Base-by-base conservation (phyloP, 2,329 filamentous ascomycete genomes). In the Aspergillus pseudotamarii region DNA sequence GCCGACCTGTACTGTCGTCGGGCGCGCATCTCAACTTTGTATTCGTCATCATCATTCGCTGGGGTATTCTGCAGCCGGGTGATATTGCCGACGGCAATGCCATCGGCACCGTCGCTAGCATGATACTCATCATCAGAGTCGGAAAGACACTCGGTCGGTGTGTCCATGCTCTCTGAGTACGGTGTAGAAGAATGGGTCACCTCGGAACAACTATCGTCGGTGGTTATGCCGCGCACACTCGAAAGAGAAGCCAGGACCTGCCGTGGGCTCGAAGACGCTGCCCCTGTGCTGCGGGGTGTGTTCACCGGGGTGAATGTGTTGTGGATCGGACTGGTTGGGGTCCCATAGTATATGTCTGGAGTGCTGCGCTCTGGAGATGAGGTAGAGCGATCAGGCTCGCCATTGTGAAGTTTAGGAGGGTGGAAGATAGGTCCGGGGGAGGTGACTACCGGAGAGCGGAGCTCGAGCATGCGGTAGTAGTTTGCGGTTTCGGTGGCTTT, bases 401-500 rank as follows among this genome's bases (percentile, higher is more conserved):
- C 12, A 21, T 9, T 6, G 14, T 16, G 14, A 14, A 6, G 28
- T 14, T n/a, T 53, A 12, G 46, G 26, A 21, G 1, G 32, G 21
- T 41, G 43, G 4, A 36, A 30, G 43, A 16, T 12, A 6, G 41
- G 43, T 23, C 6, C 28, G n/a, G 28, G n/a, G n/a, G 46, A 21
- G 57, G 41, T 26, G n/a, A 46, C n/a, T 23, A 16, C 46, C 26
- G 55, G 30, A 16, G 58, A 58, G 11, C 48, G 54, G 4, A 68
- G 59, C 43, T 79, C 79, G 16, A 79, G 65, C 38, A 71, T 64
- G 2, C 76, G 74, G 59, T 77, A 79, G 45, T 65, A 62, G 21
- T 65, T 66, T 2, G 76, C 75, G n/a, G 71, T 69, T 19, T 73
- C 62, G 0, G 84, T 84, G 3, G 88, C 86, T 16, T 81, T 76